Evolutionary conservation across 2,329 filamentous ascomycete species (phyloP).

Genomic region (Pseudogymnoascus sp.): DNA sequence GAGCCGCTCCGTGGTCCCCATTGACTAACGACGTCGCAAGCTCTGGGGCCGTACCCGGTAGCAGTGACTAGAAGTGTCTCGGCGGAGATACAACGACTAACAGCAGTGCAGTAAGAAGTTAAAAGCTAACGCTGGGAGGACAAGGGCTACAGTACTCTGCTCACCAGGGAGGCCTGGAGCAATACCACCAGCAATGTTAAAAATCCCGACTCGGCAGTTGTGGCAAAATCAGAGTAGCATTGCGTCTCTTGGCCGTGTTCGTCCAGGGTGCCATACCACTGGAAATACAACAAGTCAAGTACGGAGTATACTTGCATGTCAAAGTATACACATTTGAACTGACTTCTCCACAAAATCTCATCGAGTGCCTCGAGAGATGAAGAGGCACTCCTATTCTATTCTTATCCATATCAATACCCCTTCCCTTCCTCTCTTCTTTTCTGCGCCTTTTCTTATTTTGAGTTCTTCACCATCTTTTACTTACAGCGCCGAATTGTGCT

Average conservation of each 20-base stretch:
- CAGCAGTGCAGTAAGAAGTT: background rate
- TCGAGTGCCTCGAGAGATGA: background rate
- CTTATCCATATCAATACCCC: conserved; percentile 1
- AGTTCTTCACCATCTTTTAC: background rate
- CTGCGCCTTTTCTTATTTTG: background rate
- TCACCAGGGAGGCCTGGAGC: background rate
- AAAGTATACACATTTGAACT: background rate
- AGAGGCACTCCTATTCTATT: conserved; percentile 1
- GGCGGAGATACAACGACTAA: background rate
- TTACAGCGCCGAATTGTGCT: background rate
- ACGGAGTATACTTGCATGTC: background rate
- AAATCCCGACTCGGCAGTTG: background rate
- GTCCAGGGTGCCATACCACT: background rate
- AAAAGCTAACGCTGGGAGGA: background rate
- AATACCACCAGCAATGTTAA: background rate
- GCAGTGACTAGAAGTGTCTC: background rate
- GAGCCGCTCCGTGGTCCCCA: background rate
- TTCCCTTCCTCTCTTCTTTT: background rate
- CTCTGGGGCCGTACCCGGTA: background rate
- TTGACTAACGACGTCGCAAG: background rate
- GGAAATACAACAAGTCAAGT: background rate
- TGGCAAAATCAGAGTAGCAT: background rate
- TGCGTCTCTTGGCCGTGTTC: background rate
- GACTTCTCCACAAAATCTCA: conserved; percentile 1
- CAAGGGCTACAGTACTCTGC: background rate